Evolutionary conservation across 2,329 filamentous ascomycete species (phyloP).

Genomic region (Aspergillus fijiensis): DNA sequence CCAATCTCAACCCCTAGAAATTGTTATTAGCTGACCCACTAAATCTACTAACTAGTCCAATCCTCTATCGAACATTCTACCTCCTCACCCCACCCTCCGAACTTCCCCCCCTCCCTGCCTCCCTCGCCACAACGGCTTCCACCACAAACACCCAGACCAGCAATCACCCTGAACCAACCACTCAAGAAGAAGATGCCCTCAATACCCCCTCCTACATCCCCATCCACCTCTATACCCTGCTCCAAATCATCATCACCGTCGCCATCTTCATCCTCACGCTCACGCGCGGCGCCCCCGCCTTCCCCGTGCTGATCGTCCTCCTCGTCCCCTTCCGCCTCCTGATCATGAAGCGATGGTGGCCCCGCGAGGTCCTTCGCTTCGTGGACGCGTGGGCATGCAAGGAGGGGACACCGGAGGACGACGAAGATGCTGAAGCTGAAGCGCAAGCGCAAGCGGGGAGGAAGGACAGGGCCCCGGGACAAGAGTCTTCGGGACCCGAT

Average conservation of each 20-base stretch:
- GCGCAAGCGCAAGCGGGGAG: neutral
- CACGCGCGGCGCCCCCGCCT: slow-evolving; percentile 62
- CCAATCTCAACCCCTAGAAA: too few relatives aligned
- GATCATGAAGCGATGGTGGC: slow-evolving; percentile 62
- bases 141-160: neutral
- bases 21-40: neutral
- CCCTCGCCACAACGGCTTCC: slow-evolving; percentile 17
- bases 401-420: slow-evolving; percentile 55
- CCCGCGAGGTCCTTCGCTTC: slow-evolving; percentile 55
- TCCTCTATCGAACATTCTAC: slow-evolving; percentile 58
- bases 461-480: neutral
- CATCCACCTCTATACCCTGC: slow-evolving; percentile 59
- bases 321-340: slow-evolving; percentile 63
- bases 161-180: neutral
- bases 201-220: slow-evolving; percentile 49
- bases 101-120: slow-evolving; percentile 49
- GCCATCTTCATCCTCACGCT: slow-evolving; percentile 64
- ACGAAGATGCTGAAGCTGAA: slow-evolving; percentile 30
- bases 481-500: neutral
- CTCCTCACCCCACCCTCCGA: slow-evolving; percentile 57
- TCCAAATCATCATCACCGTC: slow-evolving; percentile 59
- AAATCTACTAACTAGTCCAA: slow-evolving; percentile 43
- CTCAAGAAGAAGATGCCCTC: neutral
- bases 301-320: slow-evolving; percentile 63
- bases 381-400: slow-evolving; percentile 54